These are phyloP conservation scores for Fusarium duplospermum DNA, from an alignment of 2,329 filamentous ascomycete species.

Conservation along the genomic window DNA sequence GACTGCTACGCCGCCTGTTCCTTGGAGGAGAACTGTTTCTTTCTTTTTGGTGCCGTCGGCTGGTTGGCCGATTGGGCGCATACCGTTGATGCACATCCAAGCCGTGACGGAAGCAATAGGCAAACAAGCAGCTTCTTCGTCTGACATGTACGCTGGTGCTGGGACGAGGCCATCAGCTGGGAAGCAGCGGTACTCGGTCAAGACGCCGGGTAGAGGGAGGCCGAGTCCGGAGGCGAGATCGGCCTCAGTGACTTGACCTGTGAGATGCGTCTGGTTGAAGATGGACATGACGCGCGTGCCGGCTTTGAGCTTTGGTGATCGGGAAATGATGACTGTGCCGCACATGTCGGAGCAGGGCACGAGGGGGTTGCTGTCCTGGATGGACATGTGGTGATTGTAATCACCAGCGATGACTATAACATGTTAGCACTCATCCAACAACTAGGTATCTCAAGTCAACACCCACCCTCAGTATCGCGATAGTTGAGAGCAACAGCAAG, in stretches of 20 bases:
- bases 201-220: conserved; percentile 67
- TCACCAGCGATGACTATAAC: conserved; percentile 70
- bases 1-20: conserved; percentile 65
- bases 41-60: conserved; percentile 35
- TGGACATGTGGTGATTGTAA: conserved; percentile 73
- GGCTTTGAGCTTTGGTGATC: conserved; percentile 56
- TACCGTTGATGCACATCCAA: conserved; percentile 73
- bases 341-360: conserved; percentile 79
- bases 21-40: conserved; percentile 61
- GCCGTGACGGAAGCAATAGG: conserved; percentile 73
- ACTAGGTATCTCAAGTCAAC: background rate
- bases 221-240: conserved; percentile 70
- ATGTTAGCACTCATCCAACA: background rate
- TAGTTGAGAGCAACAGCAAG: conserved; percentile 61
- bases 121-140: conserved; percentile 70
- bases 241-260: conserved; percentile 67
- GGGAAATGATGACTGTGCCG: conserved; percentile 66
- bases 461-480: conserved; percentile 61
- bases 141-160: conserved; percentile 66
- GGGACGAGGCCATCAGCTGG: conserved; percentile 65
- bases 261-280: conserved; percentile 68
- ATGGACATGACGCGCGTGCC: conserved; percentile 76
- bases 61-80: conserved; percentile 64
- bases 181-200: conserved; percentile 71
- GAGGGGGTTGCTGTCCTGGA: conserved; percentile 55